phyloP scores from a whole-genome alignment of 2,329 filamentous ascomycete genomes.

The Fusarium sp. region DNA sequence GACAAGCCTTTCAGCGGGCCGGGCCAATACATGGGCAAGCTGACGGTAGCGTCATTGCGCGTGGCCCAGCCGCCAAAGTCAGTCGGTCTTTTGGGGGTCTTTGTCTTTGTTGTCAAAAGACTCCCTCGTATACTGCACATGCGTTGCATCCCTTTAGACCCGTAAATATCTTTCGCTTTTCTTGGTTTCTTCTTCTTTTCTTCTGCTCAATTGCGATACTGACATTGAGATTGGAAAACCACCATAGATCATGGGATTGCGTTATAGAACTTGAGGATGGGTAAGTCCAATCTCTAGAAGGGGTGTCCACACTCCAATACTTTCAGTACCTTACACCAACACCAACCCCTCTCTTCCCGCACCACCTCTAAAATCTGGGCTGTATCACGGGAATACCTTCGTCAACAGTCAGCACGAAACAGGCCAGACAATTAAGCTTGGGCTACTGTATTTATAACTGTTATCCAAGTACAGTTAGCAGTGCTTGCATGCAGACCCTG shows the following conservation, averaged over 20 bases:
- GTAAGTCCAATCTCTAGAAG: slow-evolving; percentile 47
- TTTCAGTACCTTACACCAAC: slow-evolving; percentile 27
- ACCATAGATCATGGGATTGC: slow-evolving; percentile 51
- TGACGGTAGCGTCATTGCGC: slow-evolving; percentile 40
- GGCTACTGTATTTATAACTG: not conserved
- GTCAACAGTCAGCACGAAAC: slow-evolving; percentile 13
- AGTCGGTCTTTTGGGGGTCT: slow-evolving; percentile 15
- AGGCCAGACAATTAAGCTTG: slow-evolving; percentile 3
- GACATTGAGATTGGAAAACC: slow-evolving; percentile 29
- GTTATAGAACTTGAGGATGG: slow-evolving; percentile 51
- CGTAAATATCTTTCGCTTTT: slow-evolving; percentile 25
- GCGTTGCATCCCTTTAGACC: slow-evolving; percentile 36
- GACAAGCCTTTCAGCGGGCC: slow-evolving; percentile 32
- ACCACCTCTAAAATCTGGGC: slow-evolving; percentile 35
- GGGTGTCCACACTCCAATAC: slow-evolving; percentile 31
- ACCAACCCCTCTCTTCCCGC: slow-evolving; percentile 43
- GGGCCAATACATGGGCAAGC: slow-evolving; percentile 36
- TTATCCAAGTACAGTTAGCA: slow-evolving; percentile 4
- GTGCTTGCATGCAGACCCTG: slow-evolving; percentile 23
- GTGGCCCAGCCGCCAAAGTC: slow-evolving; percentile 36
- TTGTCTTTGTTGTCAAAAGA: slow-evolving; percentile 39
- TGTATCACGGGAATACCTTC: slow-evolving; percentile 45
- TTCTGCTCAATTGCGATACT: slow-evolving; percentile 31
- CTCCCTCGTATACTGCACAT: slow-evolving; percentile 38
- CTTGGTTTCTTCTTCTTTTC: slow-evolving; percentile 10